These are phyloP conservation scores for Phoenix roebelenii DNA, from an alignment of 176 grass and related monocot species.

Conservation along the genomic window DNA sequence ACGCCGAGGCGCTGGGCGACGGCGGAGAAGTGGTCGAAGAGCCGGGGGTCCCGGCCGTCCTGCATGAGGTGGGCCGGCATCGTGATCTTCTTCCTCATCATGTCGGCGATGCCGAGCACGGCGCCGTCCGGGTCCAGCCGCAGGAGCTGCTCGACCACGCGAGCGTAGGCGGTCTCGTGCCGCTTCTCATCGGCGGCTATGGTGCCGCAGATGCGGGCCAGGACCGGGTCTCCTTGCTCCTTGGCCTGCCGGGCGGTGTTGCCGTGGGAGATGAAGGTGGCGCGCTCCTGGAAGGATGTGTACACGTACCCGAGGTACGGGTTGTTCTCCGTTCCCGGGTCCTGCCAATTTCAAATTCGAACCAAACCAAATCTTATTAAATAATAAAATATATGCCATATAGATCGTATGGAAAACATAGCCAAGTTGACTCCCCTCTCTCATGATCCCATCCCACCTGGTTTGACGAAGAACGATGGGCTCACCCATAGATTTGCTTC, in stretches of 20 bases:
- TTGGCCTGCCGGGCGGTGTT: slow-evolving; percentile 72
- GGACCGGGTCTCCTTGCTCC: slow-evolving; percentile 50
- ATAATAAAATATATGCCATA: no score
- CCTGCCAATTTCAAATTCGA: slow-evolving; percentile 16
- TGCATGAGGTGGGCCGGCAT: slow-evolving; percentile 99
- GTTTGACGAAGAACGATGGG: no score
- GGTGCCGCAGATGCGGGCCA: slow-evolving; percentile 67
- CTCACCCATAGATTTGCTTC: no score
- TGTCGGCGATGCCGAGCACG: slow-evolving; percentile 71
- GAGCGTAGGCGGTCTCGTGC: slow-evolving; percentile 67
- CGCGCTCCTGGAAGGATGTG: slow-evolving; percentile 97
- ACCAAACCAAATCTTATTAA: no score
- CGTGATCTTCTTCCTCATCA: slow-evolving; percentile 98
- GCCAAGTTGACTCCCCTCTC: no score
- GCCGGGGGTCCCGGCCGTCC: slow-evolving; percentile 55
- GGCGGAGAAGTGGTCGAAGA: slow-evolving; percentile 75
- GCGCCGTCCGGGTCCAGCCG: slow-evolving; percentile 63
- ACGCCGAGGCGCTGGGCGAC: slow-evolving; percentile 67
- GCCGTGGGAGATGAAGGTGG: slow-evolving; percentile 80
- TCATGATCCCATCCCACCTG: no score
- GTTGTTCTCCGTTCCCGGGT: slow-evolving; percentile 83
- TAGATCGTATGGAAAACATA: no score
- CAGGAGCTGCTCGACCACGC: slow-evolving; percentile 88
- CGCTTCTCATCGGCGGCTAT: slow-evolving; percentile 98
- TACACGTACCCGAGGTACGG: slow-evolving; percentile 90